A percentile compares a stretch with the other conserved stretches of the same genome.
These are phyloP conservation scores for Sphaerulina musiva DNA, from an alignment of 2,329 filamentous ascomycete species.

Conservation along the genomic window DNA sequence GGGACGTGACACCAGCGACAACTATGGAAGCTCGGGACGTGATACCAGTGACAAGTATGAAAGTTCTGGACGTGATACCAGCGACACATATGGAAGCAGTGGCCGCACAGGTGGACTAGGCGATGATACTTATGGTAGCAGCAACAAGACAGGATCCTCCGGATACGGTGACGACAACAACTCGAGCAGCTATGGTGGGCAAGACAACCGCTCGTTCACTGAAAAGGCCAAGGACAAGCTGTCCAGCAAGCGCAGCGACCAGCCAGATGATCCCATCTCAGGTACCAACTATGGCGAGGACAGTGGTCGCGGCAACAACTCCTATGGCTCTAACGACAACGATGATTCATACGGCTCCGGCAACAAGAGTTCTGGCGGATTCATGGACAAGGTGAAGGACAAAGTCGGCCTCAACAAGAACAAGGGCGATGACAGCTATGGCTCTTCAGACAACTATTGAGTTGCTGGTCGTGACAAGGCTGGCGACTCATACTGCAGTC, in stretches of 20 bases:
- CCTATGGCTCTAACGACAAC: not conserved
- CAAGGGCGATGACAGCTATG: constrained; percentile 4
- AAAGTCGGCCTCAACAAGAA: constrained; percentile 10
- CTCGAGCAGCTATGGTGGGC: not conserved
- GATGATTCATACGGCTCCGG: not conserved
- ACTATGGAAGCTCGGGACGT: not conserved
- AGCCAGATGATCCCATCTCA: not conserved
- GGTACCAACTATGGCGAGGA: constrained; percentile 8
- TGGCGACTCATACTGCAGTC: not conserved
- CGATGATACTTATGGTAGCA: not conserved
- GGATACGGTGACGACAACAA: not conserved
- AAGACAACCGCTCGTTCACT: not conserved
- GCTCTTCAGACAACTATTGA: constrained; percentile 7
- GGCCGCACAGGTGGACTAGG: no score
- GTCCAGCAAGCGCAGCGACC: constrained; percentile 1
- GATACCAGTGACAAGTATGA: not conserved
- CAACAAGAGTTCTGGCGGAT: not conserved
- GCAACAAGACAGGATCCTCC: not conserved
- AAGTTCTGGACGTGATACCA: not conserved
- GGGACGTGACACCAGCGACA: not conserved
- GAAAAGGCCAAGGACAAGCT: constrained; percentile 7
- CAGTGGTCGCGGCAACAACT: not conserved
- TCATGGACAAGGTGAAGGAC: constrained; percentile 13
- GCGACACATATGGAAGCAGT: not conserved
- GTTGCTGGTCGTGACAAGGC: not conserved